Evolutionary conservation across 768 basidiomycete species (phyloP).

Genomic region (Boletus coccyginus): DNA sequence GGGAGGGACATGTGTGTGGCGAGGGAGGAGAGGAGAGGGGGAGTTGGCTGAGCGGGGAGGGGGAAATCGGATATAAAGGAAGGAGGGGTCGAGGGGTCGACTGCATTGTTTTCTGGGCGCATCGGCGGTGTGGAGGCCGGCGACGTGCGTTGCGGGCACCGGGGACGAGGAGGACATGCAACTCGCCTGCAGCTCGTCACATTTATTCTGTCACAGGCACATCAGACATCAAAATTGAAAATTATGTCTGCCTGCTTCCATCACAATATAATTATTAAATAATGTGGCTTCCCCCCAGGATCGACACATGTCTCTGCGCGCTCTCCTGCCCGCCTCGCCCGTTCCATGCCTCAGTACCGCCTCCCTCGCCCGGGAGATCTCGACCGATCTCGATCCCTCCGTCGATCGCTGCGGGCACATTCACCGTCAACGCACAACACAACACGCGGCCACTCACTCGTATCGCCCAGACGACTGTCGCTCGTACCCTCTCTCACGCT

Average conservation of each 20-base stretch:
- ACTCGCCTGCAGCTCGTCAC: constrained; percentile 20
- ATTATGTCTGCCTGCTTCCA: constrained; percentile 14
- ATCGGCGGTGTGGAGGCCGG: too few species aligned
- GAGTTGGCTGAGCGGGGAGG: constrained; percentile 5
- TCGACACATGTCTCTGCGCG: too few species aligned
- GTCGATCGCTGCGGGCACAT: constrained; percentile 52
- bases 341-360: constrained; percentile 39
- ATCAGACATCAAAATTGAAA: constrained; percentile 29
- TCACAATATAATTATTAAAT: constrained; percentile 18
- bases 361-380: constrained; percentile 63
- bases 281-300: neutral
- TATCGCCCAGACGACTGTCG: constrained; percentile 67
- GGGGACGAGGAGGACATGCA: constrained; percentile 22
- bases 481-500: constrained; percentile 68
- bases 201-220: constrained; percentile 38
- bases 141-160: neutral
- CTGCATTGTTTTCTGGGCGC: neutral
- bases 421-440: constrained; percentile 16
- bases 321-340: neutral
- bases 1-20: constrained; percentile 16
- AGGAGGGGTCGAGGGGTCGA: neutral
- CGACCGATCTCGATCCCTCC: constrained; percentile 70
- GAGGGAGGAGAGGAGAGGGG: constrained; percentile 25
- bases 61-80: constrained; percentile 40
- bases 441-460: constrained; percentile 51